A percentile compares a stretch with the other conserved stretches of the same genome.
phyloP scores from a whole-genome alignment of 257 asterid species.

The Solanum commersonii region DNA sequence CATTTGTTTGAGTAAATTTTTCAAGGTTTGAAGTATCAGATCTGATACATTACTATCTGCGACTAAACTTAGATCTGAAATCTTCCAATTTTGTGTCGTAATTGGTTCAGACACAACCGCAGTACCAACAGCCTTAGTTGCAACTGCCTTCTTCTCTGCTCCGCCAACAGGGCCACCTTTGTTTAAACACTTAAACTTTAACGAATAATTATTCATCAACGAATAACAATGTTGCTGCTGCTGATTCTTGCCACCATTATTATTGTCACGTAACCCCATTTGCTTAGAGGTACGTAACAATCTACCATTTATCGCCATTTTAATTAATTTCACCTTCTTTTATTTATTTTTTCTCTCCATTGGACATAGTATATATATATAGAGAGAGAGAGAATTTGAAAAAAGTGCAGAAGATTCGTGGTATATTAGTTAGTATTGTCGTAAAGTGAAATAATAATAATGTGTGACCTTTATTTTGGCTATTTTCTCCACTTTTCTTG shows the following conservation, averaged over 20 bases:
- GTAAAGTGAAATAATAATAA: background rate
- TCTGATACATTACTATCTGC: conserved; percentile 7
- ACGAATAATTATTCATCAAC: background rate
- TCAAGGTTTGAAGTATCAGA: conserved; percentile 14
- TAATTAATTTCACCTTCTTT: background rate
- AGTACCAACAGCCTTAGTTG: conserved; percentile 25
- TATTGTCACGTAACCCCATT: background rate
- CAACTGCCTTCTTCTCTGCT: conserved; percentile 14
- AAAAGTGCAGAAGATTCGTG: conserved; percentile 43
- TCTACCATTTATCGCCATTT: conserved; percentile 47
- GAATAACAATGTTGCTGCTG: background rate
- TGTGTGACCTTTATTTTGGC: background rate
- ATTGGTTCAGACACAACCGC: conserved; percentile 26
- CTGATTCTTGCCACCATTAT: background rate
- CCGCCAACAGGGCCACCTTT: conserved; percentile 13
- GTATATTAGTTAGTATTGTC: conserved; percentile 38
- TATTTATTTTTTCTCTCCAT: background rate
- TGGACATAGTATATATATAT: background rate
- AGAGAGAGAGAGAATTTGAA: conserved; percentile 10
- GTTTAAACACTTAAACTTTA: conserved; percentile 15
- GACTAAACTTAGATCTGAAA: conserved; percentile 19
- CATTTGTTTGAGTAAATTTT: conserved; percentile 11
- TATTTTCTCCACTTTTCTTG: conserved; percentile 27
- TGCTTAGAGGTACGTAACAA: conserved; percentile 32
- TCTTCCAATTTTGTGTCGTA: conserved; percentile 14